Percentiles rank a stretch among this genome's conserved stretches.
Evolutionary conservation across 306 rosid genomes (phyloP).

Genomic region (Crotalaria pallida): DNA sequence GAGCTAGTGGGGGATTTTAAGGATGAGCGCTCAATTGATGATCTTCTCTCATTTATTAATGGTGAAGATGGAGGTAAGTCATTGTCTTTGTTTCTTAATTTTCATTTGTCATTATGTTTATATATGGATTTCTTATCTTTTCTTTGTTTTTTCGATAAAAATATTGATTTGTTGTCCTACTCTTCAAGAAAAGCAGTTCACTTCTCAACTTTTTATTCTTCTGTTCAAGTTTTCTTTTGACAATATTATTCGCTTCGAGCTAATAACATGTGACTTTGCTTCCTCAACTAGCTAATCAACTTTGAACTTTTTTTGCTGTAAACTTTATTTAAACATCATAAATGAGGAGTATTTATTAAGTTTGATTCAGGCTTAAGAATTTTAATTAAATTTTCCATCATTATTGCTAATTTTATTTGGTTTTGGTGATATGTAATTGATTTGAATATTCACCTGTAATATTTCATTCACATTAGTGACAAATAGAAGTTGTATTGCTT

Average conservation of each 20-base stretch:
- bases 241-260: background rate
- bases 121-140: background rate
- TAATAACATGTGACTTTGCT: conserved; percentile 1
- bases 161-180: background rate
- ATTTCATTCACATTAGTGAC: background rate
- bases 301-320: background rate
- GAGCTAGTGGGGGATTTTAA: conserved; percentile 66
- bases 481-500: background rate
- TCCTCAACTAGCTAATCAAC: background rate
- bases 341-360: background rate
- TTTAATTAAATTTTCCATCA: background rate
- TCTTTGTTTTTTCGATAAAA: background rate
- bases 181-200: background rate
- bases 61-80: conserved; percentile 63
- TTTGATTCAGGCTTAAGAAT: background rate
- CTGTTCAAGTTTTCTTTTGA: background rate
- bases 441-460: background rate
- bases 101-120: background rate
- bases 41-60: conserved; percentile 81
- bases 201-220: background rate
- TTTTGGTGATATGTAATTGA: background rate
- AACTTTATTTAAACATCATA: background rate
- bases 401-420: background rate
- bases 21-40: conserved; percentile 87
- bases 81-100: background rate